Evolutionary conservation across 1,284 basidiomycete species (phyloP), one percentile per base, ranked within the genome.

Genomic region (Apiotrichum akiyoshidainum): DNA sequence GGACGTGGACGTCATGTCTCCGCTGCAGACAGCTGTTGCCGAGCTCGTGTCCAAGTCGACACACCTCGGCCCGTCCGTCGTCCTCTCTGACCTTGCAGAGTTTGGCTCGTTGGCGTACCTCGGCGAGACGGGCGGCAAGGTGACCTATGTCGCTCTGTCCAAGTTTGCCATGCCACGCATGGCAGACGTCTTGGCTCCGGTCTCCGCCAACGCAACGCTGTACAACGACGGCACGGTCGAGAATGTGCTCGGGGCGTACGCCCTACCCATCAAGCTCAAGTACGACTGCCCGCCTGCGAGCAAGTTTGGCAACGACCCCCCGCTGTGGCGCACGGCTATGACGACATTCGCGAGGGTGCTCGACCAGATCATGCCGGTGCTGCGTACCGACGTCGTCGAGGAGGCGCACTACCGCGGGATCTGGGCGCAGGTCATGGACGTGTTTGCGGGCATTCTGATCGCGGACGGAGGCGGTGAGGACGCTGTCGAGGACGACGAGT

Each of bases 241-340:
- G 72, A 81, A 84, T 9, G 79, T 96, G 14, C 76, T 95, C n/a
- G 85, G 87, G 22, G 92, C 92, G 0, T 92, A 90, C 67, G 85
- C 89, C 2, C 87, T 95, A 37, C 92, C 94, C 0, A 86, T 97
- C 73, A 92, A 92, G 73, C 80, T 98, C 62, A 95, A 94, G 76
- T 96, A 97, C 67, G 91, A 93, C 47, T 96, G 94, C 72, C 93
- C 94, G 0, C 80, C 87, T 0, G 83, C 93, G 1, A 92, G 87
- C 46, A 92, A 88, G 72, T 90, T 86, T 69, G 90, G 89, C 1
- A 86, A 88, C 54, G 92, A 92, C 70, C 78, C 75, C n/a, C 90
- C 92, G 0, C 77, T 96, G 10, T 96, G 92, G 93, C 92, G 92
- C 77, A 92, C 90, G 0, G 74, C 74, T 1, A 68, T 73, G 66